A percentile compares a stretch with the other conserved stretches of the same genome.
Conservation (phyloP, 2,329 filamentous ascomycete genomes). For the Lasiodiplodia citricola region DNA sequence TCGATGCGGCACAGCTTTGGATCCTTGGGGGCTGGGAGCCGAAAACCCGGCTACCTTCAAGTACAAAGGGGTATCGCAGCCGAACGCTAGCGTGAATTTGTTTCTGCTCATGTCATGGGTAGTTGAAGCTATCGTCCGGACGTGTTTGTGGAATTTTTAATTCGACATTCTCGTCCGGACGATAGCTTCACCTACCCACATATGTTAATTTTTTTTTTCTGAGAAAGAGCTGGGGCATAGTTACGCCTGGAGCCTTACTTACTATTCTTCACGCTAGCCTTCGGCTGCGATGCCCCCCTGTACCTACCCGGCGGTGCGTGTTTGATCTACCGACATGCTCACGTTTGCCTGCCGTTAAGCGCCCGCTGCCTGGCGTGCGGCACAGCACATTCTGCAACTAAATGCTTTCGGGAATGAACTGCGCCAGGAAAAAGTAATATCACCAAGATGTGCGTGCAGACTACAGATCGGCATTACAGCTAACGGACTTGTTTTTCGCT, state of each 20-base stretch:
- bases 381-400: neutral
- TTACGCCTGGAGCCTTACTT: no score
- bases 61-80: no score
- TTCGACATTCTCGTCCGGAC: no score
- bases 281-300: neutral
- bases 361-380: conserved; percentile 9
- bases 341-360: conserved; percentile 9
- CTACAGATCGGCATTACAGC: neutral
- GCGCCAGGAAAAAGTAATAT: neutral
- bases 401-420: neutral
- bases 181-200: no score
- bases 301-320: neutral
- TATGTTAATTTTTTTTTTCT: no score
- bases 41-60: neutral
- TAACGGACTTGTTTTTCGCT: no score
- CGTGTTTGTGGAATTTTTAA: fast-evolving
- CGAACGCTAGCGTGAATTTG: no score
- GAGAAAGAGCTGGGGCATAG: no score
- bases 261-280: no score
- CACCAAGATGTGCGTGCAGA: neutral
- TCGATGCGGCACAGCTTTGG: conserved; percentile 10
- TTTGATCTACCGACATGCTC: neutral
- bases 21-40: neutral
- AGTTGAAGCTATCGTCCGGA: no score
- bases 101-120: no score